Percentiles rank a stretch among this genome's conserved stretches.
Conservation (phyloP, 176 grass and related monocot species). For the Triticum dicoccoides region DNA sequence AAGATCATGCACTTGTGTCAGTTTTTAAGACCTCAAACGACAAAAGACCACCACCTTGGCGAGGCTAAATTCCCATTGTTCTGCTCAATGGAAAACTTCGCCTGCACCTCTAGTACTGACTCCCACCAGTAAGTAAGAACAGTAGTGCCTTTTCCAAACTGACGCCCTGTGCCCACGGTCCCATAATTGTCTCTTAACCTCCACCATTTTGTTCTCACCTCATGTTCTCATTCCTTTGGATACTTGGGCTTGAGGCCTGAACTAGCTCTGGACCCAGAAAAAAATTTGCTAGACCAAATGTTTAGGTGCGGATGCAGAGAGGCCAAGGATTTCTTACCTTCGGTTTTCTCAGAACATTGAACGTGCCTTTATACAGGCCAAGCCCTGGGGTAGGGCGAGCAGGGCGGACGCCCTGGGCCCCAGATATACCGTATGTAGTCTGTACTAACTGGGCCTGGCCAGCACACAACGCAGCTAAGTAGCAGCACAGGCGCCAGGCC, state of each 20-base stretch:
- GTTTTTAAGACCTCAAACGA: neutral
- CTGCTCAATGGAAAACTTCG: neutral
- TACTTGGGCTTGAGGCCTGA: neutral
- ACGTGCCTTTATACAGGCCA: no score
- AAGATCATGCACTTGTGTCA: neutral
- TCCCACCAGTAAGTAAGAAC: neutral
- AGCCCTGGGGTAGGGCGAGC: no score
- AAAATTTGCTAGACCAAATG: neutral
- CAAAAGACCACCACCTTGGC: neutral
- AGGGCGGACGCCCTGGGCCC: no score
- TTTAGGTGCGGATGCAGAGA: neutral
- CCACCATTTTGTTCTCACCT: no score
- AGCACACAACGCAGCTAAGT: no score
- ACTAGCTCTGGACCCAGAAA: neutral
- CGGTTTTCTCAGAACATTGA: neutral
- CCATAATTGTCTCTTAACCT: neutral
- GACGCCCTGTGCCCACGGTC: neutral
- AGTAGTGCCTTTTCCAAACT: neutral
- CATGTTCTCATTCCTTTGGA: neutral
- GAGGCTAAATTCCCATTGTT: neutral
- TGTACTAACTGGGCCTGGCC: no score
- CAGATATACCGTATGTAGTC: no score
- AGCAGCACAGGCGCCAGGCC: no score
- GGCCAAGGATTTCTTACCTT: neutral
- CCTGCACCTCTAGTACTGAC: neutral